These are phyloP conservation scores for Phialocephala sp. DNA, from an alignment of 2,329 filamentous ascomycete genomes.

Conservation along the genomic window DNA sequence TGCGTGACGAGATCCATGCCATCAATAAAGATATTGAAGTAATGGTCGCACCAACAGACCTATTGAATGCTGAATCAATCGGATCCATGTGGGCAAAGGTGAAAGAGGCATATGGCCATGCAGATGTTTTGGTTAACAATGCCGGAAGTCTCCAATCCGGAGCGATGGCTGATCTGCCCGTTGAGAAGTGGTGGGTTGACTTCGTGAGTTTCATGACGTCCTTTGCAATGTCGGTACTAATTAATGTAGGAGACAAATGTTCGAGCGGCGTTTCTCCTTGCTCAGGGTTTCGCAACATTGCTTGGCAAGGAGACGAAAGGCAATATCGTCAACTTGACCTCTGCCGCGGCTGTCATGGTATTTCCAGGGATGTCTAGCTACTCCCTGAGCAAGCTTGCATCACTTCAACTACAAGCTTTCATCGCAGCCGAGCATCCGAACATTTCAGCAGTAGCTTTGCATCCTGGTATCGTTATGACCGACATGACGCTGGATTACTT, in stretches of 20 bases:
- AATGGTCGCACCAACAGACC: conserved; percentile 41
- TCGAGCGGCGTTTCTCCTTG: conserved; percentile 43
- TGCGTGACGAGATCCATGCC: conserved; percentile 37
- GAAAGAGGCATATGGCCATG: conserved; percentile 46
- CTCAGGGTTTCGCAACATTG: conserved; percentile 42
- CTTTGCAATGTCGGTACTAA: neutral
- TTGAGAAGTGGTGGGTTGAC: conserved; percentile 30
- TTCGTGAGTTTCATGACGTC: conserved; percentile 26
- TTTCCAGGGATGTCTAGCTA: conserved; percentile 23
- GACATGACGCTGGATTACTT: conserved; percentile 33
- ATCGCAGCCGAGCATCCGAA: conserved; percentile 29
- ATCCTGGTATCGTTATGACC: conserved; percentile 29
- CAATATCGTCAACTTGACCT: conserved; percentile 29
- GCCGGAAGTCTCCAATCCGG: conserved; percentile 22
- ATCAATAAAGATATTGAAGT: conserved; percentile 43
- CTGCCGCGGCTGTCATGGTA: neutral
- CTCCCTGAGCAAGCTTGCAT: conserved; percentile 25
- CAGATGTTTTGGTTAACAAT: conserved; percentile 55
- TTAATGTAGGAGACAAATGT: conserved; percentile 43
- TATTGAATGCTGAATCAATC: conserved; percentile 34
- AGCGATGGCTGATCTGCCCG: conserved; percentile 11
- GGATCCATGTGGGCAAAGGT: conserved; percentile 31
- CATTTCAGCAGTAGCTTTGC: conserved; percentile 22
- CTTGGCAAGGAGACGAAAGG: conserved; percentile 26
- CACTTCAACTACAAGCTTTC: conserved; percentile 20